Conservation (phyloP, 768 basidiomycete genomes). For the Tulasnella sp. region DNA sequence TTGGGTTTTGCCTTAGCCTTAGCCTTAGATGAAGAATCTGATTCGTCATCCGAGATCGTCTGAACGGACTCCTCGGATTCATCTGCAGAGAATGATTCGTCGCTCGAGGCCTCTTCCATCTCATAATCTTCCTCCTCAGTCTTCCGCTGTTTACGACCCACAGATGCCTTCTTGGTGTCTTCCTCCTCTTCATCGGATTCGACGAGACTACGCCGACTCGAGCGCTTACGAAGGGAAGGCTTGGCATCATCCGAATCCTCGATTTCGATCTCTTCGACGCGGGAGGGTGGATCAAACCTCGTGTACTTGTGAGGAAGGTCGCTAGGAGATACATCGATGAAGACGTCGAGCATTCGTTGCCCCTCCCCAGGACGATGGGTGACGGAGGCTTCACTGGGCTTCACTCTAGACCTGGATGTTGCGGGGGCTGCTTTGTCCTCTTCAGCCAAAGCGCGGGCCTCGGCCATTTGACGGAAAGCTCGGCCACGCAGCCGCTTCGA, state of each 20-base stretch:
- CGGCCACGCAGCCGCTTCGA: conserved; percentile 71
- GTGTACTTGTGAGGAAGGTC: not conserved
- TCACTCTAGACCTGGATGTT: not conserved
- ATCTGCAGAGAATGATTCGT: not conserved
- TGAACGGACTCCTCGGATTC: conserved; percentile 15
- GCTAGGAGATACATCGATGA: conserved; percentile 26
- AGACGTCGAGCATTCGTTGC: conserved; percentile 30
- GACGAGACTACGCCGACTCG: conserved; percentile 44
- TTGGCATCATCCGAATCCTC: not conserved
- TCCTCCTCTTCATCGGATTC: conserved; percentile 37
- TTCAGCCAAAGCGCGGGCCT: conserved; percentile 36
- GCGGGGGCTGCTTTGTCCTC: conserved; percentile 19
- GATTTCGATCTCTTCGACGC: not conserved
- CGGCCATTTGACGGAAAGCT: conserved; percentile 56
- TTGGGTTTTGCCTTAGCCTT: conserved; percentile 21
- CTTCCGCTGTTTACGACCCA: conserved; percentile 12
- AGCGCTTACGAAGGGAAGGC: not conserved
- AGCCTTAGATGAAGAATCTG: conserved; percentile 42
- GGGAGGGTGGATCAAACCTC: not conserved
- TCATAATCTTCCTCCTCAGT: conserved; percentile 31
- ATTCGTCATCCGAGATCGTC: conserved; percentile 37
- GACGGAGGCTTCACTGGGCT: not conserved
- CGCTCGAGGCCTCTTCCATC: conserved; percentile 8
- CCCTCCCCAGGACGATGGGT: conserved; percentile 18
- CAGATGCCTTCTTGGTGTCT: conserved; percentile 12